Base-by-base conservation (phyloP, 2,329 filamentous ascomycete species). In the Phialocephala subalpina region DNA sequence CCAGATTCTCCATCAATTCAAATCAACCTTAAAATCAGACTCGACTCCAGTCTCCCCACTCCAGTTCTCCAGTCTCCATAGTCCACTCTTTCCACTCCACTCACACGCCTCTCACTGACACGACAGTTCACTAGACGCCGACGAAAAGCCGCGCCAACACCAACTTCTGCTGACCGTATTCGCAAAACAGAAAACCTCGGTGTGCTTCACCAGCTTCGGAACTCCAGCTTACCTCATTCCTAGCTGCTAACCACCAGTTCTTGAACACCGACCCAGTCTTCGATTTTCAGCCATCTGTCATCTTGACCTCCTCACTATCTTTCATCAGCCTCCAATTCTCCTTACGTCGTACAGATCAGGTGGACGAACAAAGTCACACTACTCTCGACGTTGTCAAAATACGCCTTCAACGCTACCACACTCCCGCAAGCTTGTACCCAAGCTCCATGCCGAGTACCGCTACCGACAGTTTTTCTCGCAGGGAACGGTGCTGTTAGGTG, bases 91-190 rank as follows among this genome's bases (percentile, higher is more conserved):
- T 22, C 42, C 16, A 47, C 42, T 22, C 42, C 42, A 47, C 42
- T 49, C 45, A 49, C 45, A 25, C 22, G n/a, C 14, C 20, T 25
- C n/a, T 49, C n/a, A 22, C 16, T 49, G 45, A 49, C 45, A 49
- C 7, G 4, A 49, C 45, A 20, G n/a, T 22, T 25, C 45, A 22
- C 45, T 22, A 49, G 45, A 49, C 45, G 45, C 45, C 45, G 45
- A 49, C n/a, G 11, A 49, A 49, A n/a, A 49, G 45, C 45, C 45
- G 45, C 45, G 45, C 45, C 45, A 49, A 22, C 45, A 25, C 45
- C 45, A n/a, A 25, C 45, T 7, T 25, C 3, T 33, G 45, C n/a
- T 22, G 6, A 22, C 45, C n/a, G 45, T 4, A 33, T 33, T 33
- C 29, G 29, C 29, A 33, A 33, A 33, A 33, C 29, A 9, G 9